A percentile compares a stretch with the other conserved stretches of the same genome.
Evolutionary conservation across 2,329 filamentous ascomycete species (phyloP).

Genomic region (Beauveria sp.): DNA sequence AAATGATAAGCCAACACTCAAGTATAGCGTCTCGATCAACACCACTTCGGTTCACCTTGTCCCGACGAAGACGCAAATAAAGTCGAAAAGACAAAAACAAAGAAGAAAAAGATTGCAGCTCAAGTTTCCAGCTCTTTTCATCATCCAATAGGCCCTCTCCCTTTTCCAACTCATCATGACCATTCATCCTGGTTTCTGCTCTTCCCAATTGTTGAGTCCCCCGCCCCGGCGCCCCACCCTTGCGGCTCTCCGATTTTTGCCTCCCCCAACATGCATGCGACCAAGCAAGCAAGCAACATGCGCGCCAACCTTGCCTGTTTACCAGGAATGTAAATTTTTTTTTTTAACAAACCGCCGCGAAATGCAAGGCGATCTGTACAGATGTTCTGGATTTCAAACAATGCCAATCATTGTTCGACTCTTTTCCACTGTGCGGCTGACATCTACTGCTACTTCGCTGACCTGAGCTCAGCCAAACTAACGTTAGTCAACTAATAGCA

Average conservation of each 20-base stretch:
- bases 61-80: too few species aligned
- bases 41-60: too few species aligned
- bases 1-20: too few species aligned
- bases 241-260: conserved; percentile 3
- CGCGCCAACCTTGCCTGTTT: too few species aligned
- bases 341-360: too few species aligned
- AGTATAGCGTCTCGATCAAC: too few species aligned
- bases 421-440: neutral
- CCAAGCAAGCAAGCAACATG: too few species aligned
- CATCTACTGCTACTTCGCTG: neutral
- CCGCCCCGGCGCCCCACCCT: neutral
- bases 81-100: too few species aligned
- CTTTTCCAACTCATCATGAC: neutral
- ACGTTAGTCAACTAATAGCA: neutral
- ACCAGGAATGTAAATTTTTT: too few species aligned
- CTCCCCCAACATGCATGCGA: neutral
- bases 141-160: neutral
- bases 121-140: neutral
- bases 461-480: neutral
- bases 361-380: too few species aligned
- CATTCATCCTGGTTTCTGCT: neutral
- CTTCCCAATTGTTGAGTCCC: conserved; percentile 9
- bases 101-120: neutral
- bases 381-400: too few species aligned
- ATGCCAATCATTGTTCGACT: too few species aligned